Base-by-base conservation (phyloP, 2,329 filamentous ascomycete genomes). In the Arthroderma sp. region DNA sequence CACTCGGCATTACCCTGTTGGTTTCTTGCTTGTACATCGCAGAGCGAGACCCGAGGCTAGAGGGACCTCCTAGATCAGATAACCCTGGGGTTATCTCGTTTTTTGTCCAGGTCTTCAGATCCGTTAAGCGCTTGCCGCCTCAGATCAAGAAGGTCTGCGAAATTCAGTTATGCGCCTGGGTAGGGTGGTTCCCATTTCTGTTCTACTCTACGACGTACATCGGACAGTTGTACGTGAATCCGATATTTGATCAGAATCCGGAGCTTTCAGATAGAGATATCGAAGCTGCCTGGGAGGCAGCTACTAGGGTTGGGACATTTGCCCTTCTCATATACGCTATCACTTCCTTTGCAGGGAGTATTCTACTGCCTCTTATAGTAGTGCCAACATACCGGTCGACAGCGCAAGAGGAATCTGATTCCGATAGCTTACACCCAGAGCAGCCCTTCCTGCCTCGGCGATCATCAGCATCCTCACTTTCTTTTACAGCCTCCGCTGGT, bases 201-300 rank as follows among this genome's bases (percentile, higher is more conserved):
- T 95, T 94, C 66, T 96, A 96, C 68, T 86, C 86, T 4, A 94
- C 87, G 1, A 93, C 86, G 11, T 96, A 91, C 62, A 83, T 95
- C 53, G 88, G 85, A 50, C 86, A 94, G 59, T 84, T 96, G 46
- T 94, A 94, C 55, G 83, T 86, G 11, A 82, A 94, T 58, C 86
- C 86, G 0, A 83, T 75, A 53, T 80, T 95, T 42, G 72, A 79
- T 52, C 69, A 75, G 42, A 83, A 94, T 53, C 87, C 86, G 0
- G 67, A 89, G 59, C 82, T 94, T 71, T 75, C 80, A 0, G 74
- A 81, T 0, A 72, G 75, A 10, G 80, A 95, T 55, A 78, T 95
- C 48, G 81, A 94, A 56, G 65, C 71, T 41, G 72, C 88, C 1
- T 94, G 89, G 71, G 87, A 93, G 60, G 72, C 80, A 47, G 89